A percentile compares a stretch with the other conserved stretches of the same genome.
Evolutionary conservation across 169 alveolate genomes (phyloP).

Genomic region (Perkinsus olseni): DNA sequence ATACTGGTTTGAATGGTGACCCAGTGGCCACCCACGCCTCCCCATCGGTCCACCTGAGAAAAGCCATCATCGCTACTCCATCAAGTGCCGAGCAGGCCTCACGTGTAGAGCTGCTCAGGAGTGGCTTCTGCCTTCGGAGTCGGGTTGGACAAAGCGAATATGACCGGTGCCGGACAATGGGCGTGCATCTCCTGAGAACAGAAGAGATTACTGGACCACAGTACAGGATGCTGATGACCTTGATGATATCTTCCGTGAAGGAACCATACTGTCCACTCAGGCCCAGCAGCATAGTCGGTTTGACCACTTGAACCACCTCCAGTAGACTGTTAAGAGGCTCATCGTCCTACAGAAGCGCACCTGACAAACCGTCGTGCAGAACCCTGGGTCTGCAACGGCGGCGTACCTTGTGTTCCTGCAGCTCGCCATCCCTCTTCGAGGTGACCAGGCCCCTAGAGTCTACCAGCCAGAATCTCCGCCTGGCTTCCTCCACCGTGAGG

Average conservation of each 20-base stretch:
- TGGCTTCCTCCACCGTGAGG: slow-evolving; percentile 6
- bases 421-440: slow-evolving; percentile 15
- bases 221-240: neutral
- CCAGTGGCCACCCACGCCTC: slow-evolving; percentile 39
- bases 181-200: slow-evolving; percentile 9
- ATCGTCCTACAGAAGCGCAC: slow-evolving; percentile 26
- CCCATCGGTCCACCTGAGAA: slow-evolving; percentile 35
- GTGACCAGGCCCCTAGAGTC: slow-evolving; percentile 43
- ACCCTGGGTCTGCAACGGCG: neutral
- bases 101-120: slow-evolving; percentile 23
- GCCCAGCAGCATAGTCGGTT: slow-evolving; percentile 36
- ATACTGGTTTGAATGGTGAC: slow-evolving; percentile 38
- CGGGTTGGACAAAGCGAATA: slow-evolving; percentile 44
- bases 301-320: slow-evolving; percentile 26
- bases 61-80: neutral
- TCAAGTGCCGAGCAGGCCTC: neutral
- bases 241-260: slow-evolving; percentile 28
- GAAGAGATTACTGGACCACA: neutral
- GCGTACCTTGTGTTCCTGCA: slow-evolving; percentile 25
- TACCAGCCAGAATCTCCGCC: slow-evolving; percentile 34
- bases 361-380: neutral
- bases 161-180: slow-evolving; percentile 30
- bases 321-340: slow-evolving; percentile 8
- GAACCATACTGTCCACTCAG: slow-evolving; percentile 33
- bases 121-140: slow-evolving; percentile 38